Conservation (phyloP, 768 basidiomycete species). For the Suillus spraguei region DNA sequence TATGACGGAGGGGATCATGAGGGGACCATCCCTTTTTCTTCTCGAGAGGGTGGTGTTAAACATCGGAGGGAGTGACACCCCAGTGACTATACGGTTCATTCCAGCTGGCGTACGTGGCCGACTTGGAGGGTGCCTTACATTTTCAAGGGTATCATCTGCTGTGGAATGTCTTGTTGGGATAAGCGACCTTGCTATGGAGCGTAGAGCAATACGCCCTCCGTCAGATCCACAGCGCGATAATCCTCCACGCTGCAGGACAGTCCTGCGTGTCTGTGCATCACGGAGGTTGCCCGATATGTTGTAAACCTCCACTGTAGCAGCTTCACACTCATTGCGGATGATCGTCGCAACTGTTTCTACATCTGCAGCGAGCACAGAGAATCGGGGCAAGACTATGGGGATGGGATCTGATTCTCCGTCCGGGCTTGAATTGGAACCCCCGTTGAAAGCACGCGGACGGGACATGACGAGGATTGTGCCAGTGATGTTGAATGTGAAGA, state of each 20-base stretch:
- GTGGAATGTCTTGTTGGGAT: conserved; percentile 18
- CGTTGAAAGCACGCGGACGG: conserved; percentile 32
- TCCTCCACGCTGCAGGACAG: conserved; percentile 61
- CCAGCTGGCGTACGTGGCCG: conserved; percentile 24
- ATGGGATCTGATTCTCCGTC: conserved; percentile 42
- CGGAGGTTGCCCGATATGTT: conserved; percentile 56
- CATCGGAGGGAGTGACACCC: conserved; percentile 18
- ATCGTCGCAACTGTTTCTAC: conserved; percentile 56
- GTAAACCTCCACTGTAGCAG: conserved; percentile 60
- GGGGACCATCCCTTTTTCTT: conserved; percentile 53
- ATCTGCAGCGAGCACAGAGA: conserved; percentile 70
- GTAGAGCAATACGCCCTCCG: conserved; percentile 60
- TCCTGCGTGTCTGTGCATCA: conserved; percentile 64
- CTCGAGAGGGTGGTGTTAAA: conserved; percentile 37
- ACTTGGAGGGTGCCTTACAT: conserved; percentile 22
- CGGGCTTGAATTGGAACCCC: conserved; percentile 17
- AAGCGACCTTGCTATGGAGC: conserved; percentile 35
- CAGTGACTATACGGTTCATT: conserved; percentile 17
- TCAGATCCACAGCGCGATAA: conserved; percentile 63
- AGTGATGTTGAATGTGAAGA: conserved; percentile 65
- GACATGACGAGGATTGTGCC: conserved; percentile 67
- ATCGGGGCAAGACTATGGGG: conserved; percentile 65
- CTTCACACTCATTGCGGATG: conserved; percentile 62
- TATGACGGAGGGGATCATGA: conserved; percentile 62
- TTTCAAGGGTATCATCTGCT: conserved; percentile 24